Evolutionary conservation across 1,284 basidiomycete genomes (phyloP).

Genomic region (Peniophora sp.): DNA sequence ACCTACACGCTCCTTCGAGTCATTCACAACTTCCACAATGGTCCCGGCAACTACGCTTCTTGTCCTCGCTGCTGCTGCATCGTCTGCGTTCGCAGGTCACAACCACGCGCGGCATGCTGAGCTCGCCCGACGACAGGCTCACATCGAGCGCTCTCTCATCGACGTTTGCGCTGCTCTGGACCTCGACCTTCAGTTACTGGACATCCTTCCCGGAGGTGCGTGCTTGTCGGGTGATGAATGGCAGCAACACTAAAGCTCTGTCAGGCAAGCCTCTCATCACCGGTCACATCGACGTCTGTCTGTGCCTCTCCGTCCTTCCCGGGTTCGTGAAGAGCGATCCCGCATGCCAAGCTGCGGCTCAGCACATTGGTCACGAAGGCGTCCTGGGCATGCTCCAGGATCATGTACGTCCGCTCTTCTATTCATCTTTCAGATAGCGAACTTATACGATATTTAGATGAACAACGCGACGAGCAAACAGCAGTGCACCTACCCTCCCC

Average conservation of each 20-base stretch:
- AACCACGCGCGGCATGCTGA: neutral
- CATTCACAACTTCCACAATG: too few relatives aligned
- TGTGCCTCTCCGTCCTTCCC: slow-evolving; percentile 15
- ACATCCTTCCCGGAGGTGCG: slow-evolving; percentile 9
- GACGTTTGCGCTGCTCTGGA: slow-evolving; percentile 16
- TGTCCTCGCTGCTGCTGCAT: slow-evolving; percentile 1
- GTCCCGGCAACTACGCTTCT: neutral
- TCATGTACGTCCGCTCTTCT: slow-evolving; percentile 8
- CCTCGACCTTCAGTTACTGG: slow-evolving; percentile 11
- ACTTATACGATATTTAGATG: slow-evolving; percentile 9
- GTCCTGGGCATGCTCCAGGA: slow-evolving; percentile 8
- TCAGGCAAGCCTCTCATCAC: slow-evolving; percentile 10
- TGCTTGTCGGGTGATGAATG: neutral
- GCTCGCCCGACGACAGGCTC: slow-evolving; percentile 10
- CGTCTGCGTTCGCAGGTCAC: slow-evolving; percentile 1
- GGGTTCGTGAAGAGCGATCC: slow-evolving; percentile 13
- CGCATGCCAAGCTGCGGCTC: slow-evolving; percentile 9
- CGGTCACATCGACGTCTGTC: slow-evolving; percentile 15
- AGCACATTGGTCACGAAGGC: slow-evolving; percentile 6
- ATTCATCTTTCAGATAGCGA: neutral
- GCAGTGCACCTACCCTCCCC: slow-evolving; percentile 11
- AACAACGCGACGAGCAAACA: slow-evolving; percentile 6
- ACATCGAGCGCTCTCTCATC: slow-evolving; percentile 10
- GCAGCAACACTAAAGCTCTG: neutral
- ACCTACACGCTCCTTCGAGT: too few relatives aligned